Evolutionary conservation across 2,329 filamentous ascomycete species (phyloP).

Genomic region (Sarocladium brachiariae): DNA sequence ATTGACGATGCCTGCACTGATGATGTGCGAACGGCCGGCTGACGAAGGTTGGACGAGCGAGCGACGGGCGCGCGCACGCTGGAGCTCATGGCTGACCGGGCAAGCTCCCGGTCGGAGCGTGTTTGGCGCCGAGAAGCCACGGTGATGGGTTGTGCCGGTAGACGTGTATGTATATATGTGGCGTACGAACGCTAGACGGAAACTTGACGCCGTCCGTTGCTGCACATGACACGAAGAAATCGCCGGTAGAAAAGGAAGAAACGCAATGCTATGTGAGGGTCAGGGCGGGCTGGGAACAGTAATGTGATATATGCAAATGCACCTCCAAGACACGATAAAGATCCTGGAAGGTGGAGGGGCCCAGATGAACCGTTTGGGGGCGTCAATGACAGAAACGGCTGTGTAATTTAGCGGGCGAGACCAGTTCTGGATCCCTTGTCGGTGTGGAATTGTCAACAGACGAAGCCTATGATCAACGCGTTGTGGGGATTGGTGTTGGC

Average conservation of each 20-base stretch:
- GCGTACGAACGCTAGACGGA: background rate
- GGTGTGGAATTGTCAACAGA: slow-evolving; percentile 8
- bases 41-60: slow-evolving; percentile 10
- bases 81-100: slow-evolving; percentile 27
- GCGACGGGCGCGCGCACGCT: slow-evolving; percentile 19
- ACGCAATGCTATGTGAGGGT: too few relatives aligned
- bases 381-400: background rate
- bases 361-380: background rate
- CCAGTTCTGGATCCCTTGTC: slow-evolving; percentile 3
- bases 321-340: slow-evolving; percentile 1
- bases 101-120: slow-evolving; percentile 31
- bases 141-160: slow-evolving; percentile 18
- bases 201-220: too few relatives aligned
- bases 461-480: slow-evolving; percentile 1
- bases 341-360: slow-evolving; percentile 8
- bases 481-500: slow-evolving; percentile 1
- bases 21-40: slow-evolving; percentile 8
- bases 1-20: background rate
- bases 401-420: slow-evolving; percentile 1
- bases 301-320: slow-evolving; percentile 5
- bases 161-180: background rate
- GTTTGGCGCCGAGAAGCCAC: slow-evolving; percentile 29
- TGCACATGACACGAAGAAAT: too few relatives aligned
- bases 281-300: background rate
- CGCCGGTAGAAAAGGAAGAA: too few relatives aligned